Evolutionary conservation across 306 rosid species (phyloP), one percentile per base, ranked within the genome.

Genomic region (Oxytropis ochrocephala): DNA sequence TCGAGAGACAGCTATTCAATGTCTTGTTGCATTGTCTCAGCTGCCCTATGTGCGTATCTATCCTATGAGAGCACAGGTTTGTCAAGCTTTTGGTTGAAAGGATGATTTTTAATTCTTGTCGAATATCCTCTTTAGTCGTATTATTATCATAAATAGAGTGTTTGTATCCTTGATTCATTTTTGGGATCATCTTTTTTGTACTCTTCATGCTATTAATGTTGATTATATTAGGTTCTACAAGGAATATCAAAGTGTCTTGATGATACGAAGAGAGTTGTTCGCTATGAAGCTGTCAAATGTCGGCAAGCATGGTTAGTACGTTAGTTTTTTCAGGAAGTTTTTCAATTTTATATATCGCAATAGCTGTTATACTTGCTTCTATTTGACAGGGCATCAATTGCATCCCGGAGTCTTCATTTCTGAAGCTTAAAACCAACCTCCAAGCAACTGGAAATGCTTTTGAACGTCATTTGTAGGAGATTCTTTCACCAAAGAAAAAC

Each of bases 1-100:
- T 54, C 88, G 98, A 70, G 97, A 94, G 85, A 88, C 97, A 7
- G 92, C 91, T 47, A 80, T 88, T 62, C 97, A 90, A 77, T 90
- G 96, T 81, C 94, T 94, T 27, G 72, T 79, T 74, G 97, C 95
- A 59, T 79, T 85, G 81, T 87, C 97, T 1, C 86, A 82, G 86
- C 82, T 94, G 62, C 98, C 98, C 19, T 84, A 91, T 74, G 72
- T 72, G 17, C 82, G 88, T 63, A 90, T 91, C 73, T 94, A 85
- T 67, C 98, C 98, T 38, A 64, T 91, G 89, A 90, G 91, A 82
- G 46, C 74, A 51, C 96, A 87, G 98, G 98, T 86, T 39, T 75
- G 84, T 72, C 58, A 48, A 47, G 49, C 16, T 69, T 69, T 49
- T 61, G 16, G 78, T 51, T 81, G 36, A 60, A 44, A 7, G 46